These are phyloP conservation scores for Capsicum pubescens DNA, from an alignment of 257 asterid species.

Conservation along the genomic window DNA sequence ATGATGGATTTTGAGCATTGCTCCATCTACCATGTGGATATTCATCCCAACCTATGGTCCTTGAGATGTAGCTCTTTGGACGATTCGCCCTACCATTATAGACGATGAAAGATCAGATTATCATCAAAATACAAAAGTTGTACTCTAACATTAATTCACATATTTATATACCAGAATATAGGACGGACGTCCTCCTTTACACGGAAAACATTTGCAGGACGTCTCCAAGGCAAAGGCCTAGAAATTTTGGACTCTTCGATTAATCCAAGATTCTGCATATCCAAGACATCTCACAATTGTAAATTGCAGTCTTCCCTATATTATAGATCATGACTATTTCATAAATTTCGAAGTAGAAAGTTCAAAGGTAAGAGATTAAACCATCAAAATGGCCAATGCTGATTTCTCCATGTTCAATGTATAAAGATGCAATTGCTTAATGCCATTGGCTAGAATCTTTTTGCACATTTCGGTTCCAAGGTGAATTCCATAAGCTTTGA, in stretches of 20 bases:
- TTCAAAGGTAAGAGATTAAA: constrained; percentile 43
- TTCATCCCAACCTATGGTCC: constrained; percentile 95
- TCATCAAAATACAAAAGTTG: not conserved
- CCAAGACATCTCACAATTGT: constrained; percentile 36
- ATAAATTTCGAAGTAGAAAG: constrained; percentile 25
- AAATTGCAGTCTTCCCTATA: not conserved
- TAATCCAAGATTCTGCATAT: constrained; percentile 86
- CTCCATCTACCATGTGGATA: constrained; percentile 98
- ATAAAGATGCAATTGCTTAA: constrained; percentile 83
- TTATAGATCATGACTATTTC: constrained; percentile 29
- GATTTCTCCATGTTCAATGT: constrained; percentile 98
- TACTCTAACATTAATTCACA: not conserved
- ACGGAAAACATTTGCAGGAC: constrained; percentile 82
- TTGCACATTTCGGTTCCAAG: constrained; percentile 99
- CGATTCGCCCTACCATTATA: constrained; percentile 86
- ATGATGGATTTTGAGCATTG: constrained; percentile 84
- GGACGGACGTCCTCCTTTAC: constrained; percentile 94
- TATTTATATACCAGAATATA: constrained; percentile 74
- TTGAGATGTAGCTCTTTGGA: constrained; percentile 95
- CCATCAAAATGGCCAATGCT: constrained; percentile 91
- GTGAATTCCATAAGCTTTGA: constrained; percentile 93
- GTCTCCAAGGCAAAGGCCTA: constrained; percentile 97
- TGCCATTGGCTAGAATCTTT: constrained; percentile 92
- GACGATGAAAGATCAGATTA: constrained; percentile 26
- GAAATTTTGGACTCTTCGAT: constrained; percentile 88